Conservation (phyloP, 768 basidiomycete species). For the Tubosaeta sp. region DNA sequence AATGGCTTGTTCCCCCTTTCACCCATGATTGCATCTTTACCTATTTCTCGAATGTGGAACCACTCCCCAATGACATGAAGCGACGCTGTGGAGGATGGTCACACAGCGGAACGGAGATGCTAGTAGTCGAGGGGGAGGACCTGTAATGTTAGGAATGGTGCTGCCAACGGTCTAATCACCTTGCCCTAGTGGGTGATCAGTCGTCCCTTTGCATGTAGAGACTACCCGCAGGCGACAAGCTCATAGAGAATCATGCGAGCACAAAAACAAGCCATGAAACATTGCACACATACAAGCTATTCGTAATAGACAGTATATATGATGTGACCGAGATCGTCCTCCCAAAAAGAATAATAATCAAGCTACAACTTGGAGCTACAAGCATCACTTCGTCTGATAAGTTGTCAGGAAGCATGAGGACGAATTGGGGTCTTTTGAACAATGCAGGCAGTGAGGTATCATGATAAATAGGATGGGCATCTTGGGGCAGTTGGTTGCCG, state of each 20-base stretch:
- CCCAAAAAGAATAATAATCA: constrained; percentile 2
- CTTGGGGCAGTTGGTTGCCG: not conserved
- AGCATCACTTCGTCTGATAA: constrained; percentile 5
- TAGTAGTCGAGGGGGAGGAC: too few relatives aligned
- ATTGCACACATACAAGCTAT: constrained; percentile 4
- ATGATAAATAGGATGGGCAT: constrained; percentile 2
- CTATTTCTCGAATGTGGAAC: too few relatives aligned
- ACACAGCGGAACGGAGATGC: too few relatives aligned
- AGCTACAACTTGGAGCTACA: constrained; percentile 12
- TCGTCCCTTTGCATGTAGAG: too few relatives aligned
- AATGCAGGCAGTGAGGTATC: constrained; percentile 16
- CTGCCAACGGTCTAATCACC: too few relatives aligned
- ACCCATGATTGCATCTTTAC: too few relatives aligned
- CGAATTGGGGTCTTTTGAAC: not conserved
- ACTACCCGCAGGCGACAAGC: too few relatives aligned
- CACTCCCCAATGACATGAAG: too few relatives aligned
- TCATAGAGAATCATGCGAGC: not conserved
- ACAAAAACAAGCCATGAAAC: not conserved
- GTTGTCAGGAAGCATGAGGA: not conserved
- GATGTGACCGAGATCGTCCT: not conserved
- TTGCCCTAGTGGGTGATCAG: too few relatives aligned
- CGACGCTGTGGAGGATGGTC: too few relatives aligned
- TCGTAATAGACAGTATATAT: constrained; percentile 5
- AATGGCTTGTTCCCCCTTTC: too few relatives aligned
- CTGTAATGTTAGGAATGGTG: too few relatives aligned